phyloP scores from a whole-genome alignment of 805 yeast species.

The Hagleromyces aurorensis region DNA sequence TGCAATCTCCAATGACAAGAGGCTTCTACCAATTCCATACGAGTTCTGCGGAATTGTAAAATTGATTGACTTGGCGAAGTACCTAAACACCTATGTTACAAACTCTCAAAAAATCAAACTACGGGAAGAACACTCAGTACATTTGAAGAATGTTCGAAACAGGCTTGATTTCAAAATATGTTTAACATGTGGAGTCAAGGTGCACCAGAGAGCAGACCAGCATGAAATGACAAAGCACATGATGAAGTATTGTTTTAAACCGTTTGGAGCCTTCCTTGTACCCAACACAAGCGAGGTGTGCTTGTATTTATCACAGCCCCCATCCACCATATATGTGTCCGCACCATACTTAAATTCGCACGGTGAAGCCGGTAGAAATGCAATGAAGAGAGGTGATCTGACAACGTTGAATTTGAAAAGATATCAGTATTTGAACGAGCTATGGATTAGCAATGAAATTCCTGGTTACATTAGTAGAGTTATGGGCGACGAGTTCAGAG shows the following conservation, averaged over 20 bases:
- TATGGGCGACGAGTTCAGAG: constrained; percentile 31
- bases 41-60: constrained; percentile 51
- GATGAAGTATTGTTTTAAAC: constrained; percentile 24
- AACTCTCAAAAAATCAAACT: constrained; percentile 24
- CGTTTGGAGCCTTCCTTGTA: constrained; percentile 31
- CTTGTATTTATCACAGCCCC: constrained; percentile 28
- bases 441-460: constrained; percentile 57
- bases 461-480: constrained; percentile 39
- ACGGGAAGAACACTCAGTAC: constrained; percentile 26
- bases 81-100: constrained; percentile 35
- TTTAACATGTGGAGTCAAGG: constrained; percentile 38
- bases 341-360: constrained; percentile 70
- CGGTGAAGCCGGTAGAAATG: constrained; percentile 61
- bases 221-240: constrained; percentile 29
- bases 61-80: constrained; percentile 44
- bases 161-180: constrained; percentile 40
- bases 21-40: constrained; percentile 16
- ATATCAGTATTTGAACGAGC: constrained; percentile 46
- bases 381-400: constrained; percentile 45
- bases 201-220: constrained; percentile 27
- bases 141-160: constrained; percentile 22
- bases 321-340: constrained; percentile 33
- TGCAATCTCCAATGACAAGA: constrained; percentile 9
- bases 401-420: constrained; percentile 48
- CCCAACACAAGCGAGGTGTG: constrained; percentile 32